Evolutionary conservation across 495 filamentous ascomycete species (phyloP).

Genomic region (Aspergillus kassunensis): DNA sequence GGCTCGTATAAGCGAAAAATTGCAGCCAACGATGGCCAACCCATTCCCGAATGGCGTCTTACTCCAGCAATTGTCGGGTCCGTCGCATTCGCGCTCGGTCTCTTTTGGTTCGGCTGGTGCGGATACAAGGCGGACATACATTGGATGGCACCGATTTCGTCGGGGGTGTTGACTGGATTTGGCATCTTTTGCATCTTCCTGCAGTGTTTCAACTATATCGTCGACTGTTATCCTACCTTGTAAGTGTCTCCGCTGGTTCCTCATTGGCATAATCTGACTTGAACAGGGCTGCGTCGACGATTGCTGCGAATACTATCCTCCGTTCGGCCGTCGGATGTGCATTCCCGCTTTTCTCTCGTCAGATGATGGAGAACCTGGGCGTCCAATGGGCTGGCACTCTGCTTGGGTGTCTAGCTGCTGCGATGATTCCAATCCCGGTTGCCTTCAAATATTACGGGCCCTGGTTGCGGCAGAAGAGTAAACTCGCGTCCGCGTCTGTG

Average conservation of each 20-base stretch:
- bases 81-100: slow-evolving; percentile 46
- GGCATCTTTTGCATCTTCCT: slow-evolving; percentile 37
- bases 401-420: slow-evolving; percentile 66
- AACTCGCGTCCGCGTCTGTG: slow-evolving; percentile 18
- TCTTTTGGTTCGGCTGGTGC: slow-evolving; percentile 53
- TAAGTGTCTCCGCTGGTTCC: slow-evolving; percentile 34
- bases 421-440: slow-evolving; percentile 69
- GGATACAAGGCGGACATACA: slow-evolving; percentile 31
- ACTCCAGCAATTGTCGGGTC: slow-evolving; percentile 47
- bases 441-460: slow-evolving; percentile 33
- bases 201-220: slow-evolving; percentile 39
- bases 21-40: slow-evolving; percentile 27
- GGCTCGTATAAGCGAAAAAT: slow-evolving; percentile 28
- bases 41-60: slow-evolving; percentile 40
- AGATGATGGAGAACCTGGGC: slow-evolving; percentile 78
- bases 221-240: slow-evolving; percentile 59
- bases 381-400: slow-evolving; percentile 77
- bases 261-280: slow-evolving; percentile 14
- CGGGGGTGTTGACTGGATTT: slow-evolving; percentile 32
- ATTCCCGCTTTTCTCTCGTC: slow-evolving; percentile 77
- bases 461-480: slow-evolving; percentile 30
- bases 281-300: slow-evolving; percentile 70
- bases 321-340: slow-evolving; percentile 71
- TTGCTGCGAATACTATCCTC: slow-evolving; percentile 86
- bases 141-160: slow-evolving; percentile 32